Percentiles rank a stretch among this genome's conserved stretches.
Evolutionary conservation across 2,329 filamentous ascomycete species (phyloP).

Genomic region (Endoconidiophora laricicola): DNA sequence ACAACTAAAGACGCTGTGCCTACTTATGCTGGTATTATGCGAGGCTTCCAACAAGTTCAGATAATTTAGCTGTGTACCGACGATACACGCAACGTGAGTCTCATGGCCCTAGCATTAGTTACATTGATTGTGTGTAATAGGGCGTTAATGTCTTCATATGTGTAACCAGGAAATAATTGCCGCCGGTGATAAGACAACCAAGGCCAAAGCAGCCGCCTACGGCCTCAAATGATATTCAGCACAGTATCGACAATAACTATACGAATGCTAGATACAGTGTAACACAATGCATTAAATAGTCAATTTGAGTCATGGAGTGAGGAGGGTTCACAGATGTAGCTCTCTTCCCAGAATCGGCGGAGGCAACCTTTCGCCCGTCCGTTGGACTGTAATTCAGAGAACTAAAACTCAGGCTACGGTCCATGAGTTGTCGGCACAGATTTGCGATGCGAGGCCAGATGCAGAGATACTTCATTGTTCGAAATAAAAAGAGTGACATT

Average conservation of each 20-base stretch:
- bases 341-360: background rate
- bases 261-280: slow-evolving; percentile 34
- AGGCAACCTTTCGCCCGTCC: background rate
- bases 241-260: slow-evolving; percentile 37
- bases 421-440: background rate
- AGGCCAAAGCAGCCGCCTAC: slow-evolving; percentile 42
- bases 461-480: background rate
- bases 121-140: slow-evolving; percentile 30
- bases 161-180: slow-evolving; percentile 39
- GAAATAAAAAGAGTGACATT: background rate
- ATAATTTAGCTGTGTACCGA: slow-evolving; percentile 37
- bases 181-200: background rate
- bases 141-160: slow-evolving; percentile 23
- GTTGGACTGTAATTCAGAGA: background rate
- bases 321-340: background rate
- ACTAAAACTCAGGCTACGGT: background rate
- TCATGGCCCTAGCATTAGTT: slow-evolving; percentile 39
- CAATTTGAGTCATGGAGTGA: slow-evolving; percentile 19
- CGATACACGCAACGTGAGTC: slow-evolving; percentile 44
- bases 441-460: background rate
- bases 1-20: slow-evolving; percentile 42
- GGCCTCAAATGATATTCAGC: slow-evolving; percentile 43
- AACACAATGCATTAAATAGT: slow-evolving; percentile 31
- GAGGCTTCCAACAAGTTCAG: slow-evolving; percentile 30
- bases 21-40: slow-evolving; percentile 35